phyloP scores from a whole-genome alignment of 2,329 filamentous ascomycete genomes.

The Cercospora sp. region DNA sequence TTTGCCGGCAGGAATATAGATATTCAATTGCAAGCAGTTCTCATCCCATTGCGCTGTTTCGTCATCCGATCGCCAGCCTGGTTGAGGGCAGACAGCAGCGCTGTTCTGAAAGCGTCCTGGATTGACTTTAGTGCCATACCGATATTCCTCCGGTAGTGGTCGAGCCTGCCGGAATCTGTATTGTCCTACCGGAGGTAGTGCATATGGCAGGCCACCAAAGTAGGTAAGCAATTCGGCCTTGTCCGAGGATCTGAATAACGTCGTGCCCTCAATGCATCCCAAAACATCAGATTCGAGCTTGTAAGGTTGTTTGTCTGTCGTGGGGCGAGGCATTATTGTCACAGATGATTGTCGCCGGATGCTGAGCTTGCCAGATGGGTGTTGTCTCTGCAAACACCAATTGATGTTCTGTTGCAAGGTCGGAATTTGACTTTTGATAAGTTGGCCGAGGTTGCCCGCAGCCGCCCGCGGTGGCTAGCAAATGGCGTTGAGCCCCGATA shows the following conservation, averaged over 20 bases:
- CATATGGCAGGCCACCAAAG: conserved; percentile 59
- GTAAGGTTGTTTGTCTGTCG: conserved; percentile 28
- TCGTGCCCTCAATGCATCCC: conserved; percentile 54
- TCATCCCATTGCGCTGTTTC: conserved; percentile 46
- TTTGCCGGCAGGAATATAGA: conserved; percentile 55
- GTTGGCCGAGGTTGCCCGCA: neutral
- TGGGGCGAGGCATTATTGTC: conserved; percentile 1
- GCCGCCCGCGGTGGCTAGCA: neutral
- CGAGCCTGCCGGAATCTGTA: conserved; percentile 54
- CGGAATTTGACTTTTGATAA: neutral
- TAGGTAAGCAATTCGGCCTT: conserved; percentile 47
- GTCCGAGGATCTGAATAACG: conserved; percentile 38
- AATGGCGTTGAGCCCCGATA: neutral
- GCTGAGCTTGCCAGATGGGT: neutral
- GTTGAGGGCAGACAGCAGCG: conserved; percentile 54
- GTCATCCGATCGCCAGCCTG: conserved; percentile 33
- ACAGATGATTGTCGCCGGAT: neutral
- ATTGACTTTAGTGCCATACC: conserved; percentile 52
- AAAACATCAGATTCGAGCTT: conserved; percentile 44
- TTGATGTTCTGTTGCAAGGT: neutral
- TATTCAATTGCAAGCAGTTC: conserved; percentile 57
- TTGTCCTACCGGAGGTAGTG: conserved; percentile 50
- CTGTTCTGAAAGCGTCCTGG: conserved; percentile 50
- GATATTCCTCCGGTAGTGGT: conserved; percentile 49
- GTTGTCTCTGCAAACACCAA: neutral